Percentiles rank a stretch among this genome's conserved stretches.
Evolutionary conservation across 1,284 basidiomycete genomes (phyloP).

Genomic region (Chiua sp.): DNA sequence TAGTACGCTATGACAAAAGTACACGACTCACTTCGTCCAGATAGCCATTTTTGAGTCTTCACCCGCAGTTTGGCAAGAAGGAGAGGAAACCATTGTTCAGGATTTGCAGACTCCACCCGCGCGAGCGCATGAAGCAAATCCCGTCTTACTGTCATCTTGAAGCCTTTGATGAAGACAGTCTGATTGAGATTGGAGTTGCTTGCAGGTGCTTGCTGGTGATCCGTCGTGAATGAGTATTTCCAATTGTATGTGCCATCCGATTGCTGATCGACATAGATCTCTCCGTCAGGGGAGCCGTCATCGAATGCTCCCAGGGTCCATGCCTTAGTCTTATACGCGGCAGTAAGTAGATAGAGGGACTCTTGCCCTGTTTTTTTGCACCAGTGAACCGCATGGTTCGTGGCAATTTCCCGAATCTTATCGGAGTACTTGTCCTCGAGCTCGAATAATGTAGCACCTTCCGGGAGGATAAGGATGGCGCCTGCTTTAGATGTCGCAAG

Average conservation of each 20-base stretch:
- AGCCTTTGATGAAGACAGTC: slow-evolving; percentile 2
- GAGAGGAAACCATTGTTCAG: background rate
- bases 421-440: background rate
- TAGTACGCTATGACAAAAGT: background rate
- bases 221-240: background rate
- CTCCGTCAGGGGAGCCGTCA: too few relatives aligned
- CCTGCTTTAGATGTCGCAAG: background rate
- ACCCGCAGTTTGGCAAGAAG: background rate
- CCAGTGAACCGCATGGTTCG: slow-evolving; percentile 6
- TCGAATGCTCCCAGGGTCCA: slow-evolving; percentile 2
- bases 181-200: background rate
- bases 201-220: background rate
- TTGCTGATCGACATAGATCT: background rate
- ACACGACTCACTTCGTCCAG: background rate
- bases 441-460: slow-evolving; percentile 1
- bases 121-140: background rate
- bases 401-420: slow-evolving; percentile 1
- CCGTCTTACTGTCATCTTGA: slow-evolving; percentile 3
- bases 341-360: slow-evolving; percentile 11
- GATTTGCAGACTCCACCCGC: background rate
- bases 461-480: slow-evolving; percentile 14
- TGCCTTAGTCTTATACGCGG: slow-evolving; percentile 4
- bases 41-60: background rate
- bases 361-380: background rate
- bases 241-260: background rate